Conservation (phyloP, 169 alveolate species). For the Plasmodium ovale region DNA sequence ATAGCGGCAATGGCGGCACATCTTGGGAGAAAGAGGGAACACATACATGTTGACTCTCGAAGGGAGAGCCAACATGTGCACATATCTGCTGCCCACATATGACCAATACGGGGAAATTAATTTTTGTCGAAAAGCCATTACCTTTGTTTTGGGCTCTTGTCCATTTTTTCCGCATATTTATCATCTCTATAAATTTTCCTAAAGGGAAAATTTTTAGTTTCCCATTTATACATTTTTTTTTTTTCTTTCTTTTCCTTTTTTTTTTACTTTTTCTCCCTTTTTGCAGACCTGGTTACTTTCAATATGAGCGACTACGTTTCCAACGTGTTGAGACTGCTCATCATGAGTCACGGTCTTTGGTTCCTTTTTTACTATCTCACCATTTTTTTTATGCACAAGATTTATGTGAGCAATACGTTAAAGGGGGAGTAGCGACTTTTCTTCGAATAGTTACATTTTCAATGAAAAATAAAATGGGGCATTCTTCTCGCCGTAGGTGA, state of each 20-base stretch:
- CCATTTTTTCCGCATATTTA: no score
- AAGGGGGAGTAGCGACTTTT: no score
- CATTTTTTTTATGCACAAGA: constrained; percentile 33
- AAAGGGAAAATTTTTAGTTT: not conserved
- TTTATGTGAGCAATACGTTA: not conserved
- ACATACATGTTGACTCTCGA: no score
- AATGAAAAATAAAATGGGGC: not conserved
- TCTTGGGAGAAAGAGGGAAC: no score
- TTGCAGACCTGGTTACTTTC: constrained; percentile 43
- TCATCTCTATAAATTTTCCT: no score
- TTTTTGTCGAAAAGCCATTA: no score
- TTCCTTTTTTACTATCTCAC: constrained; percentile 35
- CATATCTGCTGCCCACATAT: no score
- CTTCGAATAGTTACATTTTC: not conserved
- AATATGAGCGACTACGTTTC: constrained; percentile 27
- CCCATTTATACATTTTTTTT: constrained; percentile 1
- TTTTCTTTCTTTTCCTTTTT: not conserved
- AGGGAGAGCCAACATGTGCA: not conserved
- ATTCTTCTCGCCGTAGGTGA: no score
- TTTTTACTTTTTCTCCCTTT: constrained; percentile 3
- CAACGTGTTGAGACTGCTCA: constrained; percentile 36
- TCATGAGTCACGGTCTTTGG: constrained; percentile 44
- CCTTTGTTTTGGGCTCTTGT: no score
- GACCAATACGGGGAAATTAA: no score
- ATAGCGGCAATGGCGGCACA: no score